phyloP scores from a whole-genome alignment of 257 asterid species.

The Nicotiana knightiana region DNA sequence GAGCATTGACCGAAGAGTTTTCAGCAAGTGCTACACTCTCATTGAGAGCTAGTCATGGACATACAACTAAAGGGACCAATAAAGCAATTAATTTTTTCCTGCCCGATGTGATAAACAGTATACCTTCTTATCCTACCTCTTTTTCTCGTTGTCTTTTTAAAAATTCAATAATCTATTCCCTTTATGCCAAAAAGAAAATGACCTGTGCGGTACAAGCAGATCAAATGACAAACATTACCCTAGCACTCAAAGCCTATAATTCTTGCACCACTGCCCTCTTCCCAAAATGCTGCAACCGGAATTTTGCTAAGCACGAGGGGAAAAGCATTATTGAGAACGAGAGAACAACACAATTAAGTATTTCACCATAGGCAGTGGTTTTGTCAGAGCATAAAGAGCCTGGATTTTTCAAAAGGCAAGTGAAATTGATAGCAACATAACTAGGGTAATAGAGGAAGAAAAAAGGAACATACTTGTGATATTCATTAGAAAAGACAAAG shows the following conservation, averaged over 20 bases:
- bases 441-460: background rate
- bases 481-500: constrained; percentile 84
- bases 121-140: background rate
- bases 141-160: background rate
- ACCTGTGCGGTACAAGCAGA: background rate
- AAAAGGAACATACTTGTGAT: constrained; percentile 68
- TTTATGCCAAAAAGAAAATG: background rate
- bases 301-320: background rate
- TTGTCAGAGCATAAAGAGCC: background rate
- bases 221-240: background rate
- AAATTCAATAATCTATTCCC: background rate
- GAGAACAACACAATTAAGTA: background rate
- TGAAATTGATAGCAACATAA: background rate
- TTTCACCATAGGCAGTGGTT: background rate
- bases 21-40: background rate
- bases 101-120: background rate
- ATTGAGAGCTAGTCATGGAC: background rate
- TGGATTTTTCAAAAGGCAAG: background rate
- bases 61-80: background rate
- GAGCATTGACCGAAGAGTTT: background rate
- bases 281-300: background rate
- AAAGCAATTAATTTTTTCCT: background rate
- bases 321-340: background rate
- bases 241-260: background rate
- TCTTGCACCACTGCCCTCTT: background rate